Conservation (phyloP, 2,329 filamentous ascomycete genomes). For the Pseudogymnoascus sp. region DNA sequence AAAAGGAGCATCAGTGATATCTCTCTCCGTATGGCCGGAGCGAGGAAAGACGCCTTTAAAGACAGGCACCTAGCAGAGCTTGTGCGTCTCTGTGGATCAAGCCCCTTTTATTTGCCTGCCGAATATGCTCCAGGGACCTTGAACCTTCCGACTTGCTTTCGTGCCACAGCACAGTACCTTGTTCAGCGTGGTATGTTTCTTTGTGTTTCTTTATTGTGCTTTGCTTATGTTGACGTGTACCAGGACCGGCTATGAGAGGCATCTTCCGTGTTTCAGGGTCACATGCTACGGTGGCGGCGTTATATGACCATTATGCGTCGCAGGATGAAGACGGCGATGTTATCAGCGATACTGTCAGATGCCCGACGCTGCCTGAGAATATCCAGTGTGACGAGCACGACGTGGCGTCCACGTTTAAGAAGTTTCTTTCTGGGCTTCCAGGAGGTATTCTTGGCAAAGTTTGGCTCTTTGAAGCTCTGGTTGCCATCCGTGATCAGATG, state of each 20-base stretch:
- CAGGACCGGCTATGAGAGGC: constrained; percentile 40
- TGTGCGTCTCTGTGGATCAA: constrained; percentile 55
- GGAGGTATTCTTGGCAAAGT: constrained; percentile 59
- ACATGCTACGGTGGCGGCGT: constrained; percentile 40
- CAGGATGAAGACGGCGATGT: constrained; percentile 38
- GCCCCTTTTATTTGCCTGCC: constrained; percentile 49
- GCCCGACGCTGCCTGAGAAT: constrained; percentile 50
- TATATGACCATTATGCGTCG: constrained; percentile 57
- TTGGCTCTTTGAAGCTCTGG: constrained; percentile 51
- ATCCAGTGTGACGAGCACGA: constrained; percentile 54
- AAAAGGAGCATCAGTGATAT: constrained; percentile 50
- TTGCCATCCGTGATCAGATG: constrained; percentile 51
- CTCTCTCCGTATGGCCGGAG: constrained; percentile 36
- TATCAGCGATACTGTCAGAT: constrained; percentile 50
- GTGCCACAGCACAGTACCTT: constrained; percentile 57
- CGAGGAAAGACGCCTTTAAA: constrained; percentile 39
- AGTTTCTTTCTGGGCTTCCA: constrained; percentile 52
- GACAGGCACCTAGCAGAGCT: constrained; percentile 48
- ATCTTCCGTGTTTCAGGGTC: constrained; percentile 59
- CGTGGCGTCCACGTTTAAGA: constrained; percentile 60
- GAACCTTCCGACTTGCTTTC: constrained; percentile 55
- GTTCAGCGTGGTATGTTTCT: constrained; percentile 47
- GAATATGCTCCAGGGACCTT: constrained; percentile 51
- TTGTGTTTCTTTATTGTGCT: not conserved
- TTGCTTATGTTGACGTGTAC: constrained; percentile 14